Evolutionary conservation across 768 basidiomycete species (phyloP).

Genomic region (Auriscalpium microsporum): DNA sequence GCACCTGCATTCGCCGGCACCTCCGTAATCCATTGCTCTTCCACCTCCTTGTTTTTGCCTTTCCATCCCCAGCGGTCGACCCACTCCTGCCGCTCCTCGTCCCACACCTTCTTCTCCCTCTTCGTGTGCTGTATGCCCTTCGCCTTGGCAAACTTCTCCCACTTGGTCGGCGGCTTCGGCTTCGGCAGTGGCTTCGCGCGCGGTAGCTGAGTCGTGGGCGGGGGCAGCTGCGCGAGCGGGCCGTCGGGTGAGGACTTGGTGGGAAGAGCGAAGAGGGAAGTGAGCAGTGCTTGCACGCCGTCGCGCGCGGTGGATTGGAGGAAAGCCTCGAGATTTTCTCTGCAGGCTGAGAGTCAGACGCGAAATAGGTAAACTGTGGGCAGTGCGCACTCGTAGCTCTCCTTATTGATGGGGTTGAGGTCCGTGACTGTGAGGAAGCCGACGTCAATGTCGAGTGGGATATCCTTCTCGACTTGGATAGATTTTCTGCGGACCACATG

Average conservation of each 20-base stretch:
- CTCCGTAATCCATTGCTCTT: slow-evolving; percentile 88
- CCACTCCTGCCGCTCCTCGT: slow-evolving; percentile 92
- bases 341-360: slow-evolving; percentile 21
- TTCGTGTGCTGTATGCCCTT: slow-evolving; percentile 85
- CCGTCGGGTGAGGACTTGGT: slow-evolving; percentile 69
- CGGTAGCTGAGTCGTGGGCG: slow-evolving; percentile 70
- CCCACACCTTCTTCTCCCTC: slow-evolving; percentile 80
- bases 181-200: slow-evolving; percentile 90
- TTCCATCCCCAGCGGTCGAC: slow-evolving; percentile 83
- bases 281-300: slow-evolving; percentile 73
- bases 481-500: slow-evolving; percentile 43
- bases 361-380: not conserved
- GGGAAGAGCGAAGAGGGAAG: slow-evolving; percentile 76
- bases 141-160: slow-evolving; percentile 90
- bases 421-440: slow-evolving; percentile 84
- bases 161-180: slow-evolving; percentile 88
- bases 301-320: slow-evolving; percentile 73
- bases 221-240: slow-evolving; percentile 73
- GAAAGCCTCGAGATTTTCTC: slow-evolving; percentile 72
- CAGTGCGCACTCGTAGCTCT: slow-evolving; percentile 63
- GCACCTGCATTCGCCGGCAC: slow-evolving; percentile 80
- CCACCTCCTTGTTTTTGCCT: slow-evolving; percentile 81
- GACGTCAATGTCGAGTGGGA: slow-evolving; percentile 70
- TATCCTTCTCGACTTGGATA: slow-evolving; percentile 67
- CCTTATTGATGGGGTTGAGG: slow-evolving; percentile 76